Base-by-base conservation (phyloP, 2,329 filamentous ascomycete species). In the Orbilia quercus region DNA sequence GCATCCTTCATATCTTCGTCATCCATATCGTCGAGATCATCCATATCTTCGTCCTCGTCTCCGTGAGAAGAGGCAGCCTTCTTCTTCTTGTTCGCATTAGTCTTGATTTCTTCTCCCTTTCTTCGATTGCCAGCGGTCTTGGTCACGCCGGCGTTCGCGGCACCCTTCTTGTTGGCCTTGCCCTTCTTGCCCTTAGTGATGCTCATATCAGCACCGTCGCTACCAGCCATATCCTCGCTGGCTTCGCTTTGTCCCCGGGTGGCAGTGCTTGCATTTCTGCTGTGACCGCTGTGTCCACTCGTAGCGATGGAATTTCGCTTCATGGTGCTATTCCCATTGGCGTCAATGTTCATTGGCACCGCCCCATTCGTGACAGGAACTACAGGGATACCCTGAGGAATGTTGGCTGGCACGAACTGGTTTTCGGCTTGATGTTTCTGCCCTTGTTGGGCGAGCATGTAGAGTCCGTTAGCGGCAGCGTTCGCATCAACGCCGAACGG, bases 391-490 rank as follows among this genome's bases (percentile, higher is more conserved):
- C 38, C 38, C 28, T 67, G 60, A 34, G 62, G 48, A 28, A 74
- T 57, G 51, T 67, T 74, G 31, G 70, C 57, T n/a, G 54, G 51
- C 28, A 74, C 57, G 45, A 74, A 62, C 36, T 45, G 62, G 36
- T 88, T 81, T 79, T 84, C 85, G 36, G 84, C 82, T 75, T 89
- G 85, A 23, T 83, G 84, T 14, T 58, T 63, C 65, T 85, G 86
- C 65, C 86, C 86, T 62, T 88, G 88, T 78, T 91, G 89, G 0
- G 95, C 93, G 69, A 99, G 85, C 86, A 97, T 90, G 78, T 92
- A 96, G 0, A 99, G 84, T 28, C 95, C 93, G 80, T 97, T 98
- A 57, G 94, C 95, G 45, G 94, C 95, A 82, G 96, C 94, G 78
- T 94, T 96, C 59, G 88, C 88, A 79, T 96, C 94, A 81, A 92